Conservation (phyloP, 2,329 filamentous ascomycete genomes). For the Cyphellophora attinorum region DNA sequence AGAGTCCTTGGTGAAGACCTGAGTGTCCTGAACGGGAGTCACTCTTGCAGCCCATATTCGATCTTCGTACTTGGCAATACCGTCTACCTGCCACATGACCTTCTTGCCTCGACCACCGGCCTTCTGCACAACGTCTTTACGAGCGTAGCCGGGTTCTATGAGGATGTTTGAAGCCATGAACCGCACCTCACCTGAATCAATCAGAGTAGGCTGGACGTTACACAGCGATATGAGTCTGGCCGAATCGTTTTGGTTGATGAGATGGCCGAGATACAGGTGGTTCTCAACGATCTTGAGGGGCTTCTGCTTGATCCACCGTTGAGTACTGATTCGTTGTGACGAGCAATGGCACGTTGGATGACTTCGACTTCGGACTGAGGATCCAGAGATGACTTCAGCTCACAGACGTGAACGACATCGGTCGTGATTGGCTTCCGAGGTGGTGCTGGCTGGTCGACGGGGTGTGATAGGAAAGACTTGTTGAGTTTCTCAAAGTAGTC, state of each 20-base stretch:
- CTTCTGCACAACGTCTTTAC: conserved; percentile 63
- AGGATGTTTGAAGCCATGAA: conserved; percentile 83
- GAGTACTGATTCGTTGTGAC: conserved; percentile 54
- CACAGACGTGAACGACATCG: conserved; percentile 79
- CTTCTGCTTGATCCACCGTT: conserved; percentile 25
- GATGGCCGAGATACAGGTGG: conserved; percentile 86
- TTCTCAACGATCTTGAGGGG: conserved; percentile 70
- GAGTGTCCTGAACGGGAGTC: conserved; percentile 57
- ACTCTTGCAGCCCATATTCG: conserved; percentile 81
- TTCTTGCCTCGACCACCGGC: conserved; percentile 80
- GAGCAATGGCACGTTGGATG: conserved; percentile 81
- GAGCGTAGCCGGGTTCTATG: conserved; percentile 71
- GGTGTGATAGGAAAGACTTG: conserved; percentile 38
- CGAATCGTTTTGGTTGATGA: conserved; percentile 64
- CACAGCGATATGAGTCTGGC: conserved; percentile 59
- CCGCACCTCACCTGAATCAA: conserved; percentile 61
- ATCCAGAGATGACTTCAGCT: conserved; percentile 63
- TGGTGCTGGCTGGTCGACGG: conserved; percentile 25
- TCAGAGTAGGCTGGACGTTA: conserved; percentile 49
- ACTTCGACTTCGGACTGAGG: conserved; percentile 71
- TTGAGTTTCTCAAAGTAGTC: conserved; percentile 78
- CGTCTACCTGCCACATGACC: conserved; percentile 74
- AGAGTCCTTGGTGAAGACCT: conserved; percentile 69
- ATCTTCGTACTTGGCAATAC: conserved; percentile 64
- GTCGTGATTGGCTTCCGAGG: conserved; percentile 58